Conservation (phyloP, 768 basidiomycete genomes). For the Hebeloma cylindrosporum region DNA sequence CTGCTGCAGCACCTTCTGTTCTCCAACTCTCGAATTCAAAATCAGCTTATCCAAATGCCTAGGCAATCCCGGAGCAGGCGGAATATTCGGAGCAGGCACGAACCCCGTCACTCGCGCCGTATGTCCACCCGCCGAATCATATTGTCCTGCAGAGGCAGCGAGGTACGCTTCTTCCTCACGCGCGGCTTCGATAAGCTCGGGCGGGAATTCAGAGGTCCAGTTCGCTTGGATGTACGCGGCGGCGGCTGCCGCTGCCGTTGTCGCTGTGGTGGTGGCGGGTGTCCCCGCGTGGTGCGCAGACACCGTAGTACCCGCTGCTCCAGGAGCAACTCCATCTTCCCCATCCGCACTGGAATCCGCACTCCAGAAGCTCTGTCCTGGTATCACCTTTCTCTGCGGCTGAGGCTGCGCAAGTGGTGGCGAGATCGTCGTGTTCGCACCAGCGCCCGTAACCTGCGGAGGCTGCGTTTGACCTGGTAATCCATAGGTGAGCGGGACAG, state of each 20-base stretch:
- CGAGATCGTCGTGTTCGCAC: slow-evolving; percentile 3
- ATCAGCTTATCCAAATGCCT: slow-evolving; percentile 94
- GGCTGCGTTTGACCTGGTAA: slow-evolving; percentile 15
- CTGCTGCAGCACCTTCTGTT: too few species aligned
- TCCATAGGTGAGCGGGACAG: slow-evolving; percentile 44
- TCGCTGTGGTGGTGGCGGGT: slow-evolving; percentile 4
- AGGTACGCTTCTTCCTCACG: slow-evolving; percentile 82
- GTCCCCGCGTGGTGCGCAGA: neutral
- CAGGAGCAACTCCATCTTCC: too few species aligned
- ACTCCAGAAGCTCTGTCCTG: slow-evolving; percentile 45
- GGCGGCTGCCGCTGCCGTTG: slow-evolving; percentile 1
- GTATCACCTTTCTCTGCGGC: slow-evolving; percentile 19
- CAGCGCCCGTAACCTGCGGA: neutral
- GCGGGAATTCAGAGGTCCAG: slow-evolving; percentile 84
- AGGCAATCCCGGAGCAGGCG: slow-evolving; percentile 85
- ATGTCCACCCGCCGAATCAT: slow-evolving; percentile 19
- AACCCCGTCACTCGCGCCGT: slow-evolving; percentile 35
- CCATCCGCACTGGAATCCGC: slow-evolving; percentile 37
- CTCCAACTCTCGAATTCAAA: slow-evolving; percentile 57
- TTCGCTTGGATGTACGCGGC: slow-evolving; percentile 23
- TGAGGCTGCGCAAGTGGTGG: slow-evolving; percentile 25
- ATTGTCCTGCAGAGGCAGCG: slow-evolving; percentile 41
- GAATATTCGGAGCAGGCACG: slow-evolving; percentile 73
- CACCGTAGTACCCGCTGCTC: slow-evolving; percentile 12
- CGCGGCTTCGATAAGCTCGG: slow-evolving; percentile 76